phyloP scores from a whole-genome alignment of 2,329 filamentous ascomycete species.

The Scedosporium boydii region DNA sequence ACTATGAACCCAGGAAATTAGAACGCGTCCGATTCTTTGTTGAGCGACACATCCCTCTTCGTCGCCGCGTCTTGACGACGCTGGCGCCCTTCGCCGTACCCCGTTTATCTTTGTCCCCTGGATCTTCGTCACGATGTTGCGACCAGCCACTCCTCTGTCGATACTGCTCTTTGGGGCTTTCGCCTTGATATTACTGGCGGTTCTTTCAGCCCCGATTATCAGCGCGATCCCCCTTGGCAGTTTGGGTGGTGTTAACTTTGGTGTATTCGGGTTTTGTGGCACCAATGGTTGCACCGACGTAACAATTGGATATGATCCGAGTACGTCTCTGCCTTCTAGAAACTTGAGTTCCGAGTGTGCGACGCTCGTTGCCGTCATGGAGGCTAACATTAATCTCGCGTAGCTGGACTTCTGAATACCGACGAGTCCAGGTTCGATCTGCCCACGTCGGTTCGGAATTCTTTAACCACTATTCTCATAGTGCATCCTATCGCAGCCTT shows the following conservation, averaged over 20 bases:
- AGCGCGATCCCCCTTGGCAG: conserved; percentile 74
- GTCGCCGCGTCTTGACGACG: conserved; percentile 35
- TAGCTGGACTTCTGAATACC: conserved; percentile 13
- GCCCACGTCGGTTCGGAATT: conserved; percentile 40
- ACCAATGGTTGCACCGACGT: conserved; percentile 56
- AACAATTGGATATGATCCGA: conserved; percentile 75
- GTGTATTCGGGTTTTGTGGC: conserved; percentile 83
- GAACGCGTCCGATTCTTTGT: not conserved
- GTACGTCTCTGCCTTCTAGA: conserved; percentile 37
- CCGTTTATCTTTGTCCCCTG: conserved; percentile 12
- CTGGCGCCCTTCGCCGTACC: conserved; percentile 18
- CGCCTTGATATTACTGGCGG: conserved; percentile 71
- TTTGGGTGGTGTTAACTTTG: conserved; percentile 70
- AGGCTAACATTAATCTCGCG: not conserved
- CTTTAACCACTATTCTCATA: conserved; percentile 80
- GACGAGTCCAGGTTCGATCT: conserved; percentile 44
- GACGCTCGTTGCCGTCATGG: not conserved
- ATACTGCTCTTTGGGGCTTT: conserved; percentile 81
- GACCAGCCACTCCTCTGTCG: conserved; percentile 84
- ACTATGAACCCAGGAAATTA: not conserved
- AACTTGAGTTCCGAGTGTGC: not conserved
- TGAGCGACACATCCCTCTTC: not conserved
- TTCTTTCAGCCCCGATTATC: conserved; percentile 86
- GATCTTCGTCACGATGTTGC: conserved; percentile 56
- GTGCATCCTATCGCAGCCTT: conserved; percentile 87